Percentiles rank a stretch among this genome's conserved stretches.
Evolutionary conservation across 2,329 filamentous ascomycete genomes (phyloP).

Genomic region (Teratosphaeria viscida): DNA sequence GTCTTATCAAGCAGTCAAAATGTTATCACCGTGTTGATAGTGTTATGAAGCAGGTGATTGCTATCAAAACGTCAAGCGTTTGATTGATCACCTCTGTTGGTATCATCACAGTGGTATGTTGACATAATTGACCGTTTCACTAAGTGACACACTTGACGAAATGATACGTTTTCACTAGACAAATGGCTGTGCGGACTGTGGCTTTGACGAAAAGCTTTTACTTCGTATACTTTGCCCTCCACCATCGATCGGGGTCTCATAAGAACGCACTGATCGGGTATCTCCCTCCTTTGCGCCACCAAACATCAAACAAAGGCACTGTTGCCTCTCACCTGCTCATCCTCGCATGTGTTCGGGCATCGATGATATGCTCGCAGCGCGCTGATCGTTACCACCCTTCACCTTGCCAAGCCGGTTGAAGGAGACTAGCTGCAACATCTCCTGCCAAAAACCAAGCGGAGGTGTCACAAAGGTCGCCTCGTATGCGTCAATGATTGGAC

Average conservation of each 20-base stretch:
- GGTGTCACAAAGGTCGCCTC: conserved; percentile 41
- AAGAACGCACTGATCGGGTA: not conserved
- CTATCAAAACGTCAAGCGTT: too few species aligned
- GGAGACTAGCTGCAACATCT: conserved; percentile 39
- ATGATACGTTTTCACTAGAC: too few species aligned
- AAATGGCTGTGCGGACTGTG: too few species aligned
- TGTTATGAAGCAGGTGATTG: too few species aligned
- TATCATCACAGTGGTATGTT: too few species aligned
- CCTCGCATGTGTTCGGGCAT: not conserved
- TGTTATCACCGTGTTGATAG: too few species aligned
- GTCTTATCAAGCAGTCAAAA: too few species aligned
- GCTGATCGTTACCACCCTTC: conserved; percentile 13
- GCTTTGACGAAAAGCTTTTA: too few species aligned
- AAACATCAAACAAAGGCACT: not conserved
- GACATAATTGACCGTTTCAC: too few species aligned
- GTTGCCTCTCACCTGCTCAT: not conserved
- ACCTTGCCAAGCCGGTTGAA: conserved; percentile 20
- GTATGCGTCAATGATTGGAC: conserved; percentile 50
- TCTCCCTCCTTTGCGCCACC: not conserved
- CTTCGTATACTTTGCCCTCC: too few species aligned
- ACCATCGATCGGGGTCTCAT: not conserved
- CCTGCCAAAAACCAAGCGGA: conserved; percentile 45
- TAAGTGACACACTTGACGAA: too few species aligned
- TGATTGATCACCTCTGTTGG: too few species aligned
- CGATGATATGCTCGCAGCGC: not conserved